Conservation (phyloP, 2,329 filamentous ascomycete genomes). For the Dothistroma septosporum region DNA sequence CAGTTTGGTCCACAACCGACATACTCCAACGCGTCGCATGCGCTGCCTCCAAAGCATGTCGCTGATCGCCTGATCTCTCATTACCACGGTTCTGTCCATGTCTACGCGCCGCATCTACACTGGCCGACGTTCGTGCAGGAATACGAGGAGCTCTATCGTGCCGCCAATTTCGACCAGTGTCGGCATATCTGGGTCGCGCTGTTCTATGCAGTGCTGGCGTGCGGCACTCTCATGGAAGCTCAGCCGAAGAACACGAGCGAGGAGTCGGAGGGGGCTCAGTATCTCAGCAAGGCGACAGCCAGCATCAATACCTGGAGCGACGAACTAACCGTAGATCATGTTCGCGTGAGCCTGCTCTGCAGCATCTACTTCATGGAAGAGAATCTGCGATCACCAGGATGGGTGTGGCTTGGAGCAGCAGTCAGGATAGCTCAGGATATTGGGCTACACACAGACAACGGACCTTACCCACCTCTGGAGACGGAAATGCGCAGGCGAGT, state of each 20-base stretch:
- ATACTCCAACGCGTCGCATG: slow-evolving; percentile 42
- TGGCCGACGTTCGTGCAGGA: slow-evolving; percentile 77
- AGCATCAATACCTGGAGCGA: slow-evolving; percentile 79
- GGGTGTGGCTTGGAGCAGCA: slow-evolving; percentile 77
- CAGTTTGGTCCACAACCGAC: slow-evolving; percentile 46
- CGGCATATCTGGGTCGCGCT: slow-evolving; percentile 70
- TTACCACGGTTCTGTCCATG: slow-evolving; percentile 74
- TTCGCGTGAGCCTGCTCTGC: slow-evolving; percentile 65
- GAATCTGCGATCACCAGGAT: slow-evolving; percentile 80
- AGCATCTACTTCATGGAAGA: slow-evolving; percentile 79
- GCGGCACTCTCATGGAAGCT: slow-evolving; percentile 69
- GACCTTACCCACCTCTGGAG: slow-evolving; percentile 69
- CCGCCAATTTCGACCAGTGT: slow-evolving; percentile 56
- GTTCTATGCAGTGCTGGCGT: slow-evolving; percentile 78
- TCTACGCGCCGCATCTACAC: slow-evolving; percentile 78
- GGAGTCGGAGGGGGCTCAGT: slow-evolving; percentile 56
- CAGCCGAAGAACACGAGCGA: slow-evolving; percentile 53
- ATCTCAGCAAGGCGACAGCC: slow-evolving; percentile 66
- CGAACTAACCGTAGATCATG: slow-evolving; percentile 70
- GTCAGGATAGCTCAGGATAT: slow-evolving; percentile 79
- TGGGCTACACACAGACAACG: slow-evolving; percentile 71
- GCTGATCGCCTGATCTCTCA: slow-evolving; percentile 69
- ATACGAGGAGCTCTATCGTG: slow-evolving; percentile 71
- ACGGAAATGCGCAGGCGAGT: slow-evolving; percentile 80
- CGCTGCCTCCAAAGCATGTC: slow-evolving; percentile 63